Conservation (phyloP, 345 rosid species). For the Salix dunnii region DNA sequence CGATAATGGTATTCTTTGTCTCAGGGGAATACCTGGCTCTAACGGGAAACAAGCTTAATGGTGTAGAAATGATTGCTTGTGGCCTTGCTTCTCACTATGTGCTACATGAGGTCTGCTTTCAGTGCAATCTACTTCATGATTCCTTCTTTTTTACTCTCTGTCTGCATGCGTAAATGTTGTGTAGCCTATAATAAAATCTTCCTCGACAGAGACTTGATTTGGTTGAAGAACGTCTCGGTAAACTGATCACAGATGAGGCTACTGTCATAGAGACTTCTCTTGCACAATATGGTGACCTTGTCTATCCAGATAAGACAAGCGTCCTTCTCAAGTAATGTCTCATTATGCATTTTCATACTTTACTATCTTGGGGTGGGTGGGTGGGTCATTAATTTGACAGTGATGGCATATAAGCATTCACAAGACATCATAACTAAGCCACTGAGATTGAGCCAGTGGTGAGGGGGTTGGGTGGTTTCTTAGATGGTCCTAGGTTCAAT, state of each 20-base stretch:
- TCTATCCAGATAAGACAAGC: slow-evolving; percentile 62
- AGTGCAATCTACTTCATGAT: slow-evolving; percentile 6
- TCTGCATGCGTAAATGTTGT: not conserved
- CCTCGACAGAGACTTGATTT: slow-evolving; percentile 57
- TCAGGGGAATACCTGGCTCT: slow-evolving; percentile 89
- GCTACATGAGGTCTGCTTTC: slow-evolving; percentile 55
- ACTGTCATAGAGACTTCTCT: slow-evolving; percentile 70
- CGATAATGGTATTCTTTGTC: slow-evolving; percentile 9
- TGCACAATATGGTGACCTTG: slow-evolving; percentile 83
- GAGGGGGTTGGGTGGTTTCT: not conserved
- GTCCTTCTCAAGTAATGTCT: slow-evolving; percentile 57
- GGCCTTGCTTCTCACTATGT: slow-evolving; percentile 90
- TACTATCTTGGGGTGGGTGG: too few species aligned
- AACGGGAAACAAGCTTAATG: slow-evolving; percentile 84
- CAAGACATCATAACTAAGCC: not conserved
- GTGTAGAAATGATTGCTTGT: slow-evolving; percentile 87
- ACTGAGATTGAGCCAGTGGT: not conserved
- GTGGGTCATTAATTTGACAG: not conserved
- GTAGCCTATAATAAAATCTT: slow-evolving; percentile 13
- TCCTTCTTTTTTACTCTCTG: slow-evolving; percentile 9
- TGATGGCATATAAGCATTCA: not conserved
- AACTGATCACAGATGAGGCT: slow-evolving; percentile 74
- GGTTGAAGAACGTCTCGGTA: slow-evolving; percentile 80
- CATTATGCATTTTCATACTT: slow-evolving; percentile 2
- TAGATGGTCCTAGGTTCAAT: not conserved